Evolutionary conservation across 2,329 filamentous ascomycete genomes (phyloP).

Genomic region (Verticillium dahliae): DNA sequence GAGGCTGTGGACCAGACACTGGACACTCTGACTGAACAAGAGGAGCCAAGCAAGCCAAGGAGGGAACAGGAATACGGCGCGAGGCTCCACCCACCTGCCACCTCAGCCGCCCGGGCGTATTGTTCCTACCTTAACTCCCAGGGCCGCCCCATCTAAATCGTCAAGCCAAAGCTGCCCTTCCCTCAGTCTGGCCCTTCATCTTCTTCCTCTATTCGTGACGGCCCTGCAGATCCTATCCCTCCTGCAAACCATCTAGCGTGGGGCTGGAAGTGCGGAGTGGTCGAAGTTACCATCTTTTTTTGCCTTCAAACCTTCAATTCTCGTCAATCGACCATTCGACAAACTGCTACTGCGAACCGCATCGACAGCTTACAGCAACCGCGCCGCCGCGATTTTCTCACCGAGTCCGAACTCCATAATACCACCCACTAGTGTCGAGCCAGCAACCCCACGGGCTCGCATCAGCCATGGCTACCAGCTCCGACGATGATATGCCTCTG

Average conservation of each 20-base stretch:
- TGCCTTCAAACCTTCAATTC: conserved; percentile 1
- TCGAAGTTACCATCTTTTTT: neutral
- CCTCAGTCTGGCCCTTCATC: neutral
- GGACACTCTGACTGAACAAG: neutral
- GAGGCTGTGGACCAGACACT: neutral
- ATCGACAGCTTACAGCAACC: neutral
- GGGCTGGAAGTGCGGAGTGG: neutral
- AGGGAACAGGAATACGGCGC: neutral
- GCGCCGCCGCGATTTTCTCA: neutral
- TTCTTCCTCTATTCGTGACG: neutral
- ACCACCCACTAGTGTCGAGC: neutral
- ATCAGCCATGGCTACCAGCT: conserved; percentile 49
- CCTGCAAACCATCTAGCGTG: neutral
- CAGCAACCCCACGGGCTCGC: conserved; percentile 14
- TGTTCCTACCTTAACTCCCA: neutral
- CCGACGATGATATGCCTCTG: conserved; percentile 79
- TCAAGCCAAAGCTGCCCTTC: neutral
- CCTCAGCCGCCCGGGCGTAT: neutral
- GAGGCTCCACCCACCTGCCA: neutral
- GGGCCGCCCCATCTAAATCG: neutral
- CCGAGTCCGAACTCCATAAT: neutral
- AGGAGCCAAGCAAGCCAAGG: neutral
- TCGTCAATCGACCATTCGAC: neutral
- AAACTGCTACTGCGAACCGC: neutral
- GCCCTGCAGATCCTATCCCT: neutral